Evolutionary conservation across 2,329 filamentous ascomycete genomes (phyloP).

Genomic region (Cadophora sp.): DNA sequence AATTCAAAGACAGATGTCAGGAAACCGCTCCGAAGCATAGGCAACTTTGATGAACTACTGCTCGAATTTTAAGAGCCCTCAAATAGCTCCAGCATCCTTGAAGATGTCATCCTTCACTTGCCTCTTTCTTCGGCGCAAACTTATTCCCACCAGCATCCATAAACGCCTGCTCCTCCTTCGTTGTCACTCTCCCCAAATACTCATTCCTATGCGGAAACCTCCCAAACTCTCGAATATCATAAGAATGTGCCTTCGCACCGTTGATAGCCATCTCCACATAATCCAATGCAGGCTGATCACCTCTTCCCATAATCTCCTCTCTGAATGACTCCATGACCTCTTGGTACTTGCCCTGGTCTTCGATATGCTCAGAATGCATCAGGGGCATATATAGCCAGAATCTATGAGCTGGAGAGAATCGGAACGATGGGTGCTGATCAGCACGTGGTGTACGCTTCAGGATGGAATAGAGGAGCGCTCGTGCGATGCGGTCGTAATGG

Average conservation of each 20-base stretch:
- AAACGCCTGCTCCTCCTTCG: neutral
- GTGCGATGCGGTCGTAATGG: neutral
- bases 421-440: neutral
- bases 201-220: neutral
- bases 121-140: neutral
- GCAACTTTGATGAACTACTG: too few relatives aligned
- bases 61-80: too few relatives aligned
- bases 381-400: neutral
- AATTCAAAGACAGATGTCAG: too few relatives aligned
- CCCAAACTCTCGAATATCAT: neutral
- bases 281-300: neutral
- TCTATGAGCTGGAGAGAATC: neutral
- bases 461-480: neutral
- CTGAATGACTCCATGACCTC: neutral
- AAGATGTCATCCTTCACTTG: neutral
- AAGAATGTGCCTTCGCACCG: neutral
- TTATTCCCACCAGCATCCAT: neutral
- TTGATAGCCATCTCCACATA: neutral
- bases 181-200: neutral
- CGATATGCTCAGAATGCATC: neutral
- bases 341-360: neutral
- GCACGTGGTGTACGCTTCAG: neutral
- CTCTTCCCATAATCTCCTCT: neutral
- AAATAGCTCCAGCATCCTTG: too few relatives aligned
- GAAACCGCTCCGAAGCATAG: too few relatives aligned